Evolutionary conservation across 441 rosid genomes (phyloP).

Genomic region (Breynia disticha): DNA sequence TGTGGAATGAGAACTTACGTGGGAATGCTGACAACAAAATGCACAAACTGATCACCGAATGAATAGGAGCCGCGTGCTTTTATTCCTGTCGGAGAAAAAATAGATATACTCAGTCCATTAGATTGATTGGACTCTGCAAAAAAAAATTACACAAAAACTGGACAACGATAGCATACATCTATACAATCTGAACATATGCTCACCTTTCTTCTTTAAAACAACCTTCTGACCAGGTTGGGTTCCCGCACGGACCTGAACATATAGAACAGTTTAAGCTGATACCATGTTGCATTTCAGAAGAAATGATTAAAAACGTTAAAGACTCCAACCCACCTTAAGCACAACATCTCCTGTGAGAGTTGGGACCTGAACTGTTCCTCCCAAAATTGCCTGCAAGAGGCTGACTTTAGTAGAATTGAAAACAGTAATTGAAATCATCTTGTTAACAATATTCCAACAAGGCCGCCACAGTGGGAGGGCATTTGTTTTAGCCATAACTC

Average conservation of each 20-base stretch:
- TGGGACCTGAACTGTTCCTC: conserved; percentile 97
- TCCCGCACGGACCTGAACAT: conserved; percentile 80
- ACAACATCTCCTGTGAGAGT: conserved; percentile 96
- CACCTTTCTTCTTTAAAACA: conserved; percentile 92
- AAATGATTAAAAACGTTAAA: conserved; percentile 1
- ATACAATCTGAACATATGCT: conserved; percentile 2
- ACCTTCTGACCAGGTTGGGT: conserved; percentile 99
- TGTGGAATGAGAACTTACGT: conserved; percentile 29
- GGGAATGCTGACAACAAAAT: conserved; percentile 83
- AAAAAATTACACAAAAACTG: conserved; percentile 2
- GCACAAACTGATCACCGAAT: conserved; percentile 82
- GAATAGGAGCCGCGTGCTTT: conserved; percentile 55
- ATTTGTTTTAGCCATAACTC: not conserved
- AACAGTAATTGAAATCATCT: not conserved
- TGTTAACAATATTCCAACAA: not conserved
- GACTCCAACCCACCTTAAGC: conserved; percentile 52
- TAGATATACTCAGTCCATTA: not conserved
- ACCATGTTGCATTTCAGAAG: not conserved
- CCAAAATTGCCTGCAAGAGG: conserved; percentile 77
- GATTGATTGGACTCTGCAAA: not conserved
- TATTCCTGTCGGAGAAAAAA: conserved; percentile 38
- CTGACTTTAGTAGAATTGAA: conserved; percentile 1
- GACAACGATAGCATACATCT: not conserved
- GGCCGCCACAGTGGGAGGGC: not conserved
- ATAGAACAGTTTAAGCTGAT: conserved; percentile 2